Conservation (phyloP, 768 basidiomycete genomes). For the Rhodotorula taiwanensis region DNA sequence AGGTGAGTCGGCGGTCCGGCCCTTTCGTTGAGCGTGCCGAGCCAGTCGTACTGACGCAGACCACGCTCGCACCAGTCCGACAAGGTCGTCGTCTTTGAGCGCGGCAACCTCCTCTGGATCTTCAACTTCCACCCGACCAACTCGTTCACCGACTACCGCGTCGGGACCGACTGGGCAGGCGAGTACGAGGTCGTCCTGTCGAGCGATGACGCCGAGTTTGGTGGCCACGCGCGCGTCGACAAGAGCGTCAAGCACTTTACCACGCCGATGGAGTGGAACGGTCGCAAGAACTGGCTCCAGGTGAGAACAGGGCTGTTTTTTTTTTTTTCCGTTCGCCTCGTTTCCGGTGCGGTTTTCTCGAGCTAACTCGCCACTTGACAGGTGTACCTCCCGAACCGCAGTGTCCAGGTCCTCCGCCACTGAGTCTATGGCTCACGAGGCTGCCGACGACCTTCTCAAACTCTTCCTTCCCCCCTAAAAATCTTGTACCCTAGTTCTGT, state of each 20-base stretch:
- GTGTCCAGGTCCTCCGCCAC: constrained; percentile 31
- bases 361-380: not conserved
- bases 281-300: constrained; percentile 82
- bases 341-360: no score
- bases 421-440: not conserved
- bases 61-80: constrained; percentile 51
- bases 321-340: no score
- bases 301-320: constrained; percentile 46
- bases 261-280: constrained; percentile 82
- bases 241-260: constrained; percentile 65
- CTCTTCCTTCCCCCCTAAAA: not conserved
- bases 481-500: no score
- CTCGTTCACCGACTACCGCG: constrained; percentile 87
- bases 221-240: constrained; percentile 77
- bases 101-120: constrained; percentile 84
- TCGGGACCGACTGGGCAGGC: constrained; percentile 75
- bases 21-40: no score
- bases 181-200: constrained; percentile 69
- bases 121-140: constrained; percentile 94
- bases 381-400: constrained; percentile 30
- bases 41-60: no score
- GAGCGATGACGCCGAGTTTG: constrained; percentile 80
- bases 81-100: constrained; percentile 90
- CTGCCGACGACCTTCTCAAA: not conserved
- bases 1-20: constrained; percentile 47